Evolutionary conservation across 495 filamentous ascomycete genomes (phyloP).

Genomic region (Tuber aestivum): DNA sequence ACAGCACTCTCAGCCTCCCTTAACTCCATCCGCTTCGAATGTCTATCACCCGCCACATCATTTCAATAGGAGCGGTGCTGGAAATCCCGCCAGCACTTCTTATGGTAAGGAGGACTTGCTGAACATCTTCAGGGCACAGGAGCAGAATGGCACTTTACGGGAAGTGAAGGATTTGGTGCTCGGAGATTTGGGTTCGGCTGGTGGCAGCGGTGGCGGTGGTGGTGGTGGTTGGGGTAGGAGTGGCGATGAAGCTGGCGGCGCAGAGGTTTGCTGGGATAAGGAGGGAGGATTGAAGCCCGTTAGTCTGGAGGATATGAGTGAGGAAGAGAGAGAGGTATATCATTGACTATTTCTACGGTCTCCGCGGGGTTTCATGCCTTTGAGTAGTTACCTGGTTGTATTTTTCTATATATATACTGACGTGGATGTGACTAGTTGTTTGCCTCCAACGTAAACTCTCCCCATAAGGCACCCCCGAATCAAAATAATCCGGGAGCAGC

Average conservation of each 20-base stretch:
- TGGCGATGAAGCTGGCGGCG: constrained; percentile 64
- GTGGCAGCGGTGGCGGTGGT: constrained; percentile 52
- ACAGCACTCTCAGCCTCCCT: constrained; percentile 48
- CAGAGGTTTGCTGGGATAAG: constrained; percentile 84
- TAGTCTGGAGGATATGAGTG: constrained; percentile 66
- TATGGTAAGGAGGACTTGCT: constrained; percentile 83
- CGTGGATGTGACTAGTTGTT: constrained; percentile 56
- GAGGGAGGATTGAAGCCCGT: constrained; percentile 67
- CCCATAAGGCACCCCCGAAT: constrained; percentile 74
- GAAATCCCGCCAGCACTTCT: constrained; percentile 51
- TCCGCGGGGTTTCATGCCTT: constrained; percentile 12
- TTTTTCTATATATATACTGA: constrained; percentile 19
- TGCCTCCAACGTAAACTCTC: constrained; percentile 80
- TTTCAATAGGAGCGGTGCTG: constrained; percentile 52
- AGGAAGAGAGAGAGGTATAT: constrained; percentile 76
- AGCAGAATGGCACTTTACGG: constrained; percentile 52
- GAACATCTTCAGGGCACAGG: constrained; percentile 61
- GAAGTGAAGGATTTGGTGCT: constrained; percentile 64
- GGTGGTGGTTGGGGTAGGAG: constrained; percentile 69
- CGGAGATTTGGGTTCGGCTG: constrained; percentile 62
- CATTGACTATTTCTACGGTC: constrained; percentile 23
- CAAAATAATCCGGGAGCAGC: constrained; percentile 60
- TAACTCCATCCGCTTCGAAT: constrained; percentile 49
- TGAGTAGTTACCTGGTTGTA: not conserved
- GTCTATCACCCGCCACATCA: constrained; percentile 43